These are phyloP conservation scores for Sambucus nigra DNA, from an alignment of 129 eudicot species.

Conservation along the genomic window DNA sequence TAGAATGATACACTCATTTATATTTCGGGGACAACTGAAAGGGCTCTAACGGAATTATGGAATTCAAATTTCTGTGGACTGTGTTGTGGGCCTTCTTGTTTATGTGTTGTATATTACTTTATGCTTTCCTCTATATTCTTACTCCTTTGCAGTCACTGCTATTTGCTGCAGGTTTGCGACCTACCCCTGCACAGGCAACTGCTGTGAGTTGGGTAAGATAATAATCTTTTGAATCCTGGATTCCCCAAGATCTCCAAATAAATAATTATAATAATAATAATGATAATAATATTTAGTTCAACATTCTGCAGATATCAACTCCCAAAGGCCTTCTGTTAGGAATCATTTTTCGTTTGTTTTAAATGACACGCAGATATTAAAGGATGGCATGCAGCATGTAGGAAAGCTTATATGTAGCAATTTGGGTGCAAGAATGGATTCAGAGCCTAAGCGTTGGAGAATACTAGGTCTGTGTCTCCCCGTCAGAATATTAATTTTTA, in stretches of 20 bases:
- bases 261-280: too few species aligned
- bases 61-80: too few species aligned
- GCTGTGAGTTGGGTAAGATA: slow-evolving; percentile 93
- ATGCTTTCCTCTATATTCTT: slow-evolving; percentile 12
- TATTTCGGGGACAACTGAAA: too few species aligned
- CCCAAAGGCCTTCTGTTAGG: not conserved
- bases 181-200: slow-evolving; percentile 97
- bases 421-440: slow-evolving; percentile 92
- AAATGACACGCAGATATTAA: slow-evolving; percentile 45
- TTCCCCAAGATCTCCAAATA: too few species aligned
- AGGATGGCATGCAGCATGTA: slow-evolving; percentile 92
- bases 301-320: not conserved
- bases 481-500: not conserved
- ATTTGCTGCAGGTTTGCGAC: slow-evolving; percentile 97
- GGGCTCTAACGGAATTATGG: too few species aligned
- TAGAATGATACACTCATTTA: too few species aligned
- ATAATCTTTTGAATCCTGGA: too few species aligned
- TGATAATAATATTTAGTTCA: slow-evolving; percentile 11
- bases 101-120: too few species aligned
- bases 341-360: not conserved
- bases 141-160: slow-evolving; percentile 76
- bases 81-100: too few species aligned
- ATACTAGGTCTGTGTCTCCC: slow-evolving; percentile 49
- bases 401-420: slow-evolving; percentile 94
- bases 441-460: slow-evolving; percentile 97